Base-by-base conservation (phyloP, 2,329 filamentous ascomycete genomes). In the Xylariaceae sp. region DNA sequence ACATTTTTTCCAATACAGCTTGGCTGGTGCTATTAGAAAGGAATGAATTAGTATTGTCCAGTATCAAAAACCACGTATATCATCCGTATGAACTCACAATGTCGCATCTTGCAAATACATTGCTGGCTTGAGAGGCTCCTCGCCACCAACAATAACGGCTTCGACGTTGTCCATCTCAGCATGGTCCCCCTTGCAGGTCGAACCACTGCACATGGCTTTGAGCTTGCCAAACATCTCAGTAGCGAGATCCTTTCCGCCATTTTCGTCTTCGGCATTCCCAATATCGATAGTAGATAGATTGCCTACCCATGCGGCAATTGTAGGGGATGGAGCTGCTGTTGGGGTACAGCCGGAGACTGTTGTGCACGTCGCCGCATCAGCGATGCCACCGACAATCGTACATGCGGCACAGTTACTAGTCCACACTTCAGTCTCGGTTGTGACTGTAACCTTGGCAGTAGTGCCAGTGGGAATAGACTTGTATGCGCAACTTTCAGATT, bases 201-300 rank as follows among this genome's bases (percentile, higher is more conserved):
- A 12, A 2, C 14, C 41, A 23, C 12, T 26, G 21, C 52, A 54
- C 14, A 48, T 31, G 8, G 8, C 23, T 14, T 29, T 41, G 2
- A 54, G 34, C 23, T 43, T 43, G 19, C 6, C 31, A 21, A 40
- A 54, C 52, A 54, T 40, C 17, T 54, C 52, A 2, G 7, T 31
- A 12, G 43, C 52, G 2, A 54, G 43, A 23, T 47, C 41, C 17
- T 21, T 40, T 12, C 52, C 52, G 31, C 24, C 24, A n/a, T 54
- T 54, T 40, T 9, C 24, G 33, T 54, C 43, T 9, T 47, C 52
- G 8, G 52, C 52, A 19, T 54, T 29, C 6, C 52, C 52, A 19
- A 54, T 54, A 16, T 47, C 33, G 31, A 54, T 43, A 7, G 44
- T 48, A 12, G 31, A 41, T 11, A 54, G 34, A 26, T 54, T 54